Evolutionary conservation across 192 early-diverging fungal genomes (phyloP), one percentile per base, ranked within the genome.

Genomic region (Tieghemiomyces parasiticus): DNA sequence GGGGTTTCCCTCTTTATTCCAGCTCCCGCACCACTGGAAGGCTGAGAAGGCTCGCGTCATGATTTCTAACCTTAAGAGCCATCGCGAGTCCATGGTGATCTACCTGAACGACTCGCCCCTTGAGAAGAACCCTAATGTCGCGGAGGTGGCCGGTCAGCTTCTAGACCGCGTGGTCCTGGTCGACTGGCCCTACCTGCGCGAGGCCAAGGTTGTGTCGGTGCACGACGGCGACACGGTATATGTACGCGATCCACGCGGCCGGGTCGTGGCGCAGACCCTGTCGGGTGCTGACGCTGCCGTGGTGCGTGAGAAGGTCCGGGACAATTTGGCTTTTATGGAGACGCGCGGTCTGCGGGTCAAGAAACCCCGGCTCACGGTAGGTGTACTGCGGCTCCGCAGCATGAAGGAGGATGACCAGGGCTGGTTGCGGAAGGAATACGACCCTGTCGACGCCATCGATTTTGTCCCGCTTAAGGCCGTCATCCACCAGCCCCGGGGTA

Each of bases 1-100:
- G 19, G 95, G 95, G 28, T 99, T 99, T 66, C 95, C 95, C 19
- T 79, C 89, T 8, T 67, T 99, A 61, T 68, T 90, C 53, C 91
- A 92, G 0, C 67, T 88, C n/a, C 73, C 79, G 31, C 78, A 89
- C 66, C 78, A 76, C 0, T 80, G 78, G 13, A 70, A 67, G 33
- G 67, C 96, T 25, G 82, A 75, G 9, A 85, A 76, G 63, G 89
- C 92, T 64, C 78, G 81, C 28, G 92, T 95, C 10, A 78, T 81
- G 42, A 88, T 95, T 2, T 97, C 95, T 73, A 80, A 89, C 44
- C 76, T 71, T 24, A 88, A 92, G 49, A 86, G 83, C 73, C 72
- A 64, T 61, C 73, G 76, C 49, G 74, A 74, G 62, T 68, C 64
- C 19, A 59, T 78, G 65, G 50, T 70, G 55, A 56, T 78, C 16